Conservation (phyloP, 78 protist genomes). For the Cavenderia fasciculata region DNA sequence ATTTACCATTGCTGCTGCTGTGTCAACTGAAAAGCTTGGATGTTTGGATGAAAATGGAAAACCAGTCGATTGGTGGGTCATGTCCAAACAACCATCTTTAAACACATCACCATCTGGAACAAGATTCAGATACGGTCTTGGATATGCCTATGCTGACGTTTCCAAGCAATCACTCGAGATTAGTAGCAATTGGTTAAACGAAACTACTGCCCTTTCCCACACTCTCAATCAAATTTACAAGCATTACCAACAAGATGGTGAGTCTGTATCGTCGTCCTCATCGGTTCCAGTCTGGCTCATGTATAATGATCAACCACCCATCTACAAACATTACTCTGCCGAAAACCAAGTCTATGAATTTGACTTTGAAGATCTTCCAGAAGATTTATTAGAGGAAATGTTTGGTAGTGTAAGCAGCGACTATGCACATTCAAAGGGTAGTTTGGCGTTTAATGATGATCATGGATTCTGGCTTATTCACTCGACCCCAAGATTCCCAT, state of each 20-base stretch:
- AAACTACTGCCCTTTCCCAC: slow-evolving; percentile 30
- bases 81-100: slow-evolving; percentile 24
- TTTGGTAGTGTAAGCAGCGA: slow-evolving; percentile 1
- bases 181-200: neutral
- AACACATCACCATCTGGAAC: neutral
- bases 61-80: slow-evolving; percentile 82
- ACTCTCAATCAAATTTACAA: slow-evolving; percentile 36
- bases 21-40: too few species aligned
- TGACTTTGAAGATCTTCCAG: neutral
- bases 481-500: slow-evolving; percentile 72
- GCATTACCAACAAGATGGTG: neutral
- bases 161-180: neutral
- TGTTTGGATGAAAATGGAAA: slow-evolving; percentile 57
- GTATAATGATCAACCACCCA: slow-evolving; percentile 74
- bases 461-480: slow-evolving; percentile 86
- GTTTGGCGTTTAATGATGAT: slow-evolving; percentile 16
- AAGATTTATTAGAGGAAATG: neutral
- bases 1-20: too few species aligned
- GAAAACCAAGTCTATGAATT: too few species aligned
- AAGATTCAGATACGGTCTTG: neutral
- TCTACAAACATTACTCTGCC: too few species aligned
- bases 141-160: slow-evolving; percentile 50
- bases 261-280: neutral
- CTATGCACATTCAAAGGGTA: slow-evolving; percentile 83
- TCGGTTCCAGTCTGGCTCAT: slow-evolving; percentile 6